phyloP scores from a whole-genome alignment of 1,284 basidiomycete genomes.

The Ganoderma resinaceum region DNA sequence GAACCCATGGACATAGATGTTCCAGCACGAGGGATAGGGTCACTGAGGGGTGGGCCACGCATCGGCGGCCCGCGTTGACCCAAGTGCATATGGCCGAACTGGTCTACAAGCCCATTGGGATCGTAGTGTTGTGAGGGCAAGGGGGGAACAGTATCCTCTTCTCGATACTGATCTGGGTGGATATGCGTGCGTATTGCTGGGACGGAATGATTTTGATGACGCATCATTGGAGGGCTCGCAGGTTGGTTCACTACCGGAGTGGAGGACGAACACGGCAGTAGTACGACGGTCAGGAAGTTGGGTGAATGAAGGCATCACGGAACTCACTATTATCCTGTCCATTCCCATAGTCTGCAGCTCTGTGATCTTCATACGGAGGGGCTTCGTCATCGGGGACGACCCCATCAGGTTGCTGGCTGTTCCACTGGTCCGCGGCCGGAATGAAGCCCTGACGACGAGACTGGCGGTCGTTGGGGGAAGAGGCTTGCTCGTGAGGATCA shows the following conservation, averaged over 20 bases:
- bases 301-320: conserved; percentile 8
- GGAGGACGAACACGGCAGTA: conserved; percentile 7
- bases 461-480: conserved; percentile 25
- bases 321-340: conserved; percentile 33
- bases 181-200: conserved; percentile 46
- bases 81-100: conserved; percentile 56
- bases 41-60: conserved; percentile 29
- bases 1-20: conserved; percentile 60
- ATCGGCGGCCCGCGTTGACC: conserved; percentile 44
- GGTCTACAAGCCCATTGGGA: conserved; percentile 51
- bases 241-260: conserved; percentile 25
- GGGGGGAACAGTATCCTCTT: conserved; percentile 41
- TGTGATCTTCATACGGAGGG: conserved; percentile 17
- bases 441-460: conserved; percentile 30
- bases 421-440: conserved; percentile 29
- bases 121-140: conserved; percentile 47
- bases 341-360: conserved; percentile 5
- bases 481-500: conserved; percentile 24
- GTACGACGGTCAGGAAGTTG: conserved; percentile 17
- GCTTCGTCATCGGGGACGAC: conserved; percentile 9
- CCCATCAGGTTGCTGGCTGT: conserved; percentile 21
- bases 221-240: conserved; percentile 30
- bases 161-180: conserved; percentile 41
- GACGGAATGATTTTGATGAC: conserved; percentile 50
- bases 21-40: conserved; percentile 49